phyloP scores from a whole-genome alignment of 177 flowering plant genomes.

The Vitis hybrid region DNA sequence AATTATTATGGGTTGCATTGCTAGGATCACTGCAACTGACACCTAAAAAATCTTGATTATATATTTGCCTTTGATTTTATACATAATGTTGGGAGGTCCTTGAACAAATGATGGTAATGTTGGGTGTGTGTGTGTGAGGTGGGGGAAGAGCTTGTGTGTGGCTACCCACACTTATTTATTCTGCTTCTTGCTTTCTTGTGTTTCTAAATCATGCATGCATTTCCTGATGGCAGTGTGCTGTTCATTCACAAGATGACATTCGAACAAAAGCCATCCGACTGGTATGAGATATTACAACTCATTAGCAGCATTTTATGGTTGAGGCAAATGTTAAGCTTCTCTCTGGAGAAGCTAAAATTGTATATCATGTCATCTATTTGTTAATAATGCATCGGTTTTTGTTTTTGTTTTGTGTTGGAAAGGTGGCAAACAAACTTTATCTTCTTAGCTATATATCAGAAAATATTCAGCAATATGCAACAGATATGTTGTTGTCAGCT shows the following conservation, averaged over 20 bases:
- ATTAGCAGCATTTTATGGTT: background rate
- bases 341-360: background rate
- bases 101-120: too few species aligned
- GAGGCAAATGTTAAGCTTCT: background rate
- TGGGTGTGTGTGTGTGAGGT: too few species aligned
- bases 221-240: conserved; percentile 73
- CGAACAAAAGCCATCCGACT: conserved; percentile 90
- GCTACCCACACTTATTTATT: background rate
- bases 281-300: conserved; percentile 44
- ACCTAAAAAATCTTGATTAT: too few species aligned
- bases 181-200: background rate
- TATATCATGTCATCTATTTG: background rate
- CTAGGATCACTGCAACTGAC: too few species aligned
- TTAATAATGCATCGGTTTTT: conserved; percentile 1
- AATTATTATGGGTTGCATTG: too few species aligned
- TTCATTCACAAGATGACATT: conserved; percentile 85
- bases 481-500: conserved; percentile 70
- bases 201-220: conserved; percentile 8
- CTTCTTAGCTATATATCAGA: conserved; percentile 54
- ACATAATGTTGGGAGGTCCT: too few species aligned
- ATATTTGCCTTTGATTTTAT: too few species aligned
- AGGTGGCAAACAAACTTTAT: conserved; percentile 97
- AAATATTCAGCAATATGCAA: conserved; percentile 79
- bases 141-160: background rate
- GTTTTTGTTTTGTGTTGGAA: conserved; percentile 15